Percentiles rank a stretch among this genome's conserved stretches.
Evolutionary conservation across 768 basidiomycete genomes (phyloP).

Genomic region (Coprinellus micaceus): DNA sequence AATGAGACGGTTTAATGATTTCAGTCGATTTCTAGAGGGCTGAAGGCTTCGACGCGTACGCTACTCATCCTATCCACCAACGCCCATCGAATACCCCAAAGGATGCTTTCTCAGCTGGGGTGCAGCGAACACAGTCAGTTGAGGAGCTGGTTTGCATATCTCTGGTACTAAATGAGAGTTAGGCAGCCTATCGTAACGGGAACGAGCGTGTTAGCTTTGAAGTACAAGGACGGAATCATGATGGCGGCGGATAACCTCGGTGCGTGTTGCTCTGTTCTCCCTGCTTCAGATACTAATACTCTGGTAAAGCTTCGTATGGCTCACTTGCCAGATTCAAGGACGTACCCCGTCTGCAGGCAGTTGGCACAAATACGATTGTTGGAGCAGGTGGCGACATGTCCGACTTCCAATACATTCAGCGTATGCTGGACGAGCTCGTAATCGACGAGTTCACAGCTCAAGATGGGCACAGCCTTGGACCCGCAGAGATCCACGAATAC

Average conservation of each 20-base stretch:
- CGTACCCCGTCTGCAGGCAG: slow-evolving; percentile 79
- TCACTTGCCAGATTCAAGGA: slow-evolving; percentile 97
- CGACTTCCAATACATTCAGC: slow-evolving; percentile 93
- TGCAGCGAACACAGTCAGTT: slow-evolving; percentile 78
- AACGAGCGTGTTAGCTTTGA: slow-evolving; percentile 91
- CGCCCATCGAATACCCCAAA: slow-evolving; percentile 46
- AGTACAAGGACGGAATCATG: slow-evolving; percentile 96
- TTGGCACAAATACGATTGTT: slow-evolving; percentile 81
- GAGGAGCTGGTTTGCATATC: background rate
- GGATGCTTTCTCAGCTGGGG: slow-evolving; percentile 59
- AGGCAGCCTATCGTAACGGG: slow-evolving; percentile 96
- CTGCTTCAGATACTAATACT: background rate
- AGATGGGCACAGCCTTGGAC: slow-evolving; percentile 83
- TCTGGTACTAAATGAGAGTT: background rate
- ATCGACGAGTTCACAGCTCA: slow-evolving; percentile 75
- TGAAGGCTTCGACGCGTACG: slow-evolving; percentile 71
- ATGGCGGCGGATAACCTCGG: slow-evolving; percentile 98
- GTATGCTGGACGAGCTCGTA: slow-evolving; percentile 70
- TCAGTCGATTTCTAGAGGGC: slow-evolving; percentile 47
- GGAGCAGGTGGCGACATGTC: slow-evolving; percentile 96
- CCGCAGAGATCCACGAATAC: slow-evolving; percentile 90
- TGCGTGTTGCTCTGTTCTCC: slow-evolving; percentile 30
- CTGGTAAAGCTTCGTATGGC: slow-evolving; percentile 79
- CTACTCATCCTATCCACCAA: slow-evolving; percentile 71
- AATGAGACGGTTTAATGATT: background rate